Evolutionary conservation across 2,329 filamentous ascomycete species (phyloP).

Genomic region (Leptographium galeiforme): DNA sequence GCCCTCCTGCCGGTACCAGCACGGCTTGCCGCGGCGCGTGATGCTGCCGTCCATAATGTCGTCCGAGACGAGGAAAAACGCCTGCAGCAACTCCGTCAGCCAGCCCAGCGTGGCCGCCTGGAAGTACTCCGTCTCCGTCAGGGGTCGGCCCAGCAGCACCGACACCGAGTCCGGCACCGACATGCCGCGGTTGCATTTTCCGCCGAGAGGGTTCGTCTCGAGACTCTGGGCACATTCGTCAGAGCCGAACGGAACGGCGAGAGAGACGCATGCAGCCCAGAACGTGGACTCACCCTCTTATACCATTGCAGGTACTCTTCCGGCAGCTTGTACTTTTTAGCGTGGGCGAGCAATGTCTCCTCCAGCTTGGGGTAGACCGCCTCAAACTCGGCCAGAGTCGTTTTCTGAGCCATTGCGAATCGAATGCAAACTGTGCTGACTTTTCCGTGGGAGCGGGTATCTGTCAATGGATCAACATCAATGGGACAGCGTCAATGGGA

Average conservation of each 20-base stretch:
- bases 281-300: slow-evolving; percentile 46
- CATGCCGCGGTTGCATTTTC: slow-evolving; percentile 98
- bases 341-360: slow-evolving; percentile 67
- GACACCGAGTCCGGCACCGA: slow-evolving; percentile 87
- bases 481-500: too few species aligned
- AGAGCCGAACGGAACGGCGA: slow-evolving; percentile 4
- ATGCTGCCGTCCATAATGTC: slow-evolving; percentile 98
- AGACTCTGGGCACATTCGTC: slow-evolving; percentile 45
- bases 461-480: background rate
- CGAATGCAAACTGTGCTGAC: background rate
- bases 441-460: background rate
- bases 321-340: slow-evolving; percentile 71
- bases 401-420: slow-evolving; percentile 47
- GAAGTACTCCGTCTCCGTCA: slow-evolving; percentile 77
- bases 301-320: slow-evolving; percentile 75
- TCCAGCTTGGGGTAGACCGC: slow-evolving; percentile 76
- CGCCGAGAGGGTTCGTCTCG: slow-evolving; percentile 75
- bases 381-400: slow-evolving; percentile 79
- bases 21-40: slow-evolving; percentile 85
- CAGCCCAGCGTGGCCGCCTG: slow-evolving; percentile 79
- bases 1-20: slow-evolving; percentile 84
- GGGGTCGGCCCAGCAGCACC: slow-evolving; percentile 56
- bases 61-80: slow-evolving; percentile 96
- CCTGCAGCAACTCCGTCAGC: slow-evolving; percentile 96
- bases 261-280: background rate